Conservation (phyloP, 2,329 filamentous ascomycete genomes). For the Fusarium oligoseptatum region DNA sequence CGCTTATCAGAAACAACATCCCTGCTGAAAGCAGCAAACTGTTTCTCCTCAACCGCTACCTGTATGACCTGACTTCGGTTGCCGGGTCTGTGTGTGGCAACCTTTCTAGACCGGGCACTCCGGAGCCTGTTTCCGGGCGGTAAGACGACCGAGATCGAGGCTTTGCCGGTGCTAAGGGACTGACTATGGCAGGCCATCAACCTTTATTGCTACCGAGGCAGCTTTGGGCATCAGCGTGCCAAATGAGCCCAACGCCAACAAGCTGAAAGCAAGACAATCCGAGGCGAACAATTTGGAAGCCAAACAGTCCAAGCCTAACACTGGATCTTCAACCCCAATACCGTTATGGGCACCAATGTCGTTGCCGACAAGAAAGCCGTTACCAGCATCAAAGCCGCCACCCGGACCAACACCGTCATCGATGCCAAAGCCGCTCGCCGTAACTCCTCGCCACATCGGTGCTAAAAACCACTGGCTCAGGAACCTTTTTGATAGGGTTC, state of each 20-base stretch:
- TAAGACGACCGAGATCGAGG: neutral
- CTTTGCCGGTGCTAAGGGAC: too few relatives aligned
- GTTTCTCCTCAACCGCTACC: neutral
- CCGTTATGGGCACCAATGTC: neutral
- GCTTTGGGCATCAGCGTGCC: neutral
- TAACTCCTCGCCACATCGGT: too few relatives aligned
- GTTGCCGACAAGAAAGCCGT: too few relatives aligned
- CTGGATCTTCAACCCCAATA: neutral
- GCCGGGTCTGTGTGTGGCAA: neutral
- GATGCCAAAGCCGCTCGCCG: too few relatives aligned
- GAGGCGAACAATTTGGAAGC: neutral
- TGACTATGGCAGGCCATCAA: neutral
- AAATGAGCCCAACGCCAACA: neutral
- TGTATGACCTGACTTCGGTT: neutral
- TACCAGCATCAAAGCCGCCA: too few relatives aligned
- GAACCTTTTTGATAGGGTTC: too few relatives aligned
- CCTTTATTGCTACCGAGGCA: neutral
- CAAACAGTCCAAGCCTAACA: neutral
- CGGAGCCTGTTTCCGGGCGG: neutral
- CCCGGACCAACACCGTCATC: too few relatives aligned
- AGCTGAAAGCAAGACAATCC: neutral
- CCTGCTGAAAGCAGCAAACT: neutral
- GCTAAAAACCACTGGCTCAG: too few relatives aligned
- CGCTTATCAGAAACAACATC: neutral
- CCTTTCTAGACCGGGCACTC: neutral